These are phyloP conservation scores for Neolentinus lepideus DNA, from an alignment of 1,284 basidiomycete species.

Conservation along the genomic window DNA sequence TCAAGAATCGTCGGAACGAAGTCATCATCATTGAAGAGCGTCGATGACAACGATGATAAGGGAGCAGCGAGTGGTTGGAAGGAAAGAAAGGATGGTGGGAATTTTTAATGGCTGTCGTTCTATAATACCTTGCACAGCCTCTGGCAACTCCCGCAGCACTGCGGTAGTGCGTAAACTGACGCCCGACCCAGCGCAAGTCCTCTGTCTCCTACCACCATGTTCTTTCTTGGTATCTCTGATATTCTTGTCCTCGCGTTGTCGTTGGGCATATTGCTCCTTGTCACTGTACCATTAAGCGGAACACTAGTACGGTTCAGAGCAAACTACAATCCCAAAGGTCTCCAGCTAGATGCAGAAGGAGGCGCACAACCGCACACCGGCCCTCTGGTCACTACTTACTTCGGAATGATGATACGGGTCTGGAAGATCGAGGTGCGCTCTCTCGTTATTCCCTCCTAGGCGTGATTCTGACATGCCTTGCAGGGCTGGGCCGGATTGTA, in stretches of 20 bases:
- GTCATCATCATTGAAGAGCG: too few species aligned
- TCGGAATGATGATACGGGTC: slow-evolving; percentile 69
- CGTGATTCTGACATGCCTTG: background rate
- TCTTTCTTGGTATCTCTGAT: slow-evolving; percentile 26
- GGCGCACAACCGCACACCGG: slow-evolving; percentile 72
- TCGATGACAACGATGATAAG: slow-evolving; percentile 3
- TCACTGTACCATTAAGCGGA: slow-evolving; percentile 56
- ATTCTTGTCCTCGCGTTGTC: slow-evolving; percentile 40
- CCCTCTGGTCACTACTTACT: slow-evolving; percentile 52
- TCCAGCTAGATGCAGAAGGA: slow-evolving; percentile 76
- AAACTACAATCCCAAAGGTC: slow-evolving; percentile 77
- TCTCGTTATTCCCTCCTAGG: slow-evolving; percentile 3
- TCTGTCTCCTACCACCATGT: slow-evolving; percentile 23
- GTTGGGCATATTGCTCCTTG: slow-evolving; percentile 35
- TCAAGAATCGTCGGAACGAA: too few species aligned
- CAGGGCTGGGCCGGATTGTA: slow-evolving; percentile 76
- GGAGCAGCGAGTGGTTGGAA: slow-evolving; percentile 32
- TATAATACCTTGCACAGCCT: slow-evolving; percentile 7
- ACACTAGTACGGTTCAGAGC: slow-evolving; percentile 69
- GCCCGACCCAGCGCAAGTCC: background rate
- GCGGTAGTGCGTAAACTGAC: background rate
- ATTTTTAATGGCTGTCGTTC: background rate
- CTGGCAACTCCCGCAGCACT: background rate
- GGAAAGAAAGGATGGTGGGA: slow-evolving; percentile 20
- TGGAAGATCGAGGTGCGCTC: slow-evolving; percentile 64